Conservation (phyloP, 306 rosid species). For the Sphenostylis stenocarpa region DNA sequence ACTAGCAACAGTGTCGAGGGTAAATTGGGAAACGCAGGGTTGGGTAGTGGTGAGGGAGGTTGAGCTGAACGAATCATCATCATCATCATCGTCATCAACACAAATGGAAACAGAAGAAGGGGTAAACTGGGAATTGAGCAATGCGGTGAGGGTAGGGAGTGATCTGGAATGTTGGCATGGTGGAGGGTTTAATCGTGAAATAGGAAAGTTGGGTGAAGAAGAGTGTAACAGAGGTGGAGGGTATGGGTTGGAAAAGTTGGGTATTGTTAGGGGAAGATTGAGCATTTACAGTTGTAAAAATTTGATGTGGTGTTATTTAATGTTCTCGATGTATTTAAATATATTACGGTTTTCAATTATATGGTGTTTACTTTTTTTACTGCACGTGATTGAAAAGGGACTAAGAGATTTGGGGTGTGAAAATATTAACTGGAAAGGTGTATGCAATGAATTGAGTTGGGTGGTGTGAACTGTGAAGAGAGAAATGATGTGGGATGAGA, state of each 20-base stretch:
- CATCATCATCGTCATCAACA: background rate
- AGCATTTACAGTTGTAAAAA: constrained; percentile 21
- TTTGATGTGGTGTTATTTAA: background rate
- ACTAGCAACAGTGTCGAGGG: constrained; percentile 50
- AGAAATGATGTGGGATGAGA: too few relatives aligned
- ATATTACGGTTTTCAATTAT: constrained; percentile 4
- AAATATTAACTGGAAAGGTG: background rate
- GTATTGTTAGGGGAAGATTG: constrained; percentile 5
- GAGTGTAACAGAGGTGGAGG: constrained; percentile 36
- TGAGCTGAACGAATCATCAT: background rate
- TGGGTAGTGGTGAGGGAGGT: constrained; percentile 64
- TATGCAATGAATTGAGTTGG: background rate
- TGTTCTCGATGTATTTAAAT: constrained; percentile 28
- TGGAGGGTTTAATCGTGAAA: constrained; percentile 41
- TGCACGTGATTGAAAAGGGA: background rate
- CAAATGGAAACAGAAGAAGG: constrained; percentile 1
- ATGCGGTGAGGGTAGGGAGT: constrained; percentile 5
- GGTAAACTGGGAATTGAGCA: constrained; percentile 14
- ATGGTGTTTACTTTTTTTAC: background rate
- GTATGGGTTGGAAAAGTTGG: constrained; percentile 15
- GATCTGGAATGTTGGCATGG: constrained; percentile 38
- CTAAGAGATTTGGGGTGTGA: background rate
- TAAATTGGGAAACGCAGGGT: constrained; percentile 69
- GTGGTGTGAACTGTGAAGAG: constrained; percentile 16
- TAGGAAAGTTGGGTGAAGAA: constrained; percentile 14